Evolutionary conservation across 306 rosid species (phyloP), one percentile per base, ranked within the genome.

Genomic region (Prinsepia uniflora): DNA sequence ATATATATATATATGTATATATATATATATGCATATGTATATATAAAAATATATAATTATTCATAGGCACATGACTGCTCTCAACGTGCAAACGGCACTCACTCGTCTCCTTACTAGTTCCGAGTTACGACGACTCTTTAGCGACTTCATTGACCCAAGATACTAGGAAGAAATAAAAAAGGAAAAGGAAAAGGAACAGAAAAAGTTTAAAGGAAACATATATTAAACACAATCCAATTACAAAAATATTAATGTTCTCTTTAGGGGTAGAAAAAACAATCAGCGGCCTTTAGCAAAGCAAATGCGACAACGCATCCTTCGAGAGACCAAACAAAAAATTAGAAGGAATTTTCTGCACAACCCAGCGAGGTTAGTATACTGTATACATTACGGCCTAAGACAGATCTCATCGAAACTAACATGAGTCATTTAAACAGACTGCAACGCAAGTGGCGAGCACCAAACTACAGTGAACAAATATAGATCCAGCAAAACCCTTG

Each of bases 341-440:
- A 49, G 42, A 76, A 58, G 81, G 73, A 81, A 85, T 81, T 79
- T 30, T 86, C 92, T 89, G 92, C 98, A 89, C 98, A 89, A 77
- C 78, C 83, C 84, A 67, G 82, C 84, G 52, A 77, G 81, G 84
- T 85, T 75, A 87, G 88, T 76, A 85, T 12, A 2, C 36, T 86
- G 88, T 76, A 85, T 75, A 75, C 68, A 82, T 78, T 81, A 83
- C 90, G 74, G 74, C 88, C 92, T 79, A 84, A 74, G 78, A 63
- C 42, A 83, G 83, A 81, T 81, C 81, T 2, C 4, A 79, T 84
- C 82, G 75, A 76, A 54, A 76, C 76, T 82, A 67, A 54, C 63
- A 58, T 58, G 30, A 80, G 79, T 76, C 78, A 75, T 82, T 80
- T 73, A 83, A 80, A 84, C 81, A 61, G 70, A 63, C 67, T 74